Evolutionary conservation across 1,284 basidiomycete species (phyloP).

Genomic region (Pyrrhoderma lamaoense): DNA sequence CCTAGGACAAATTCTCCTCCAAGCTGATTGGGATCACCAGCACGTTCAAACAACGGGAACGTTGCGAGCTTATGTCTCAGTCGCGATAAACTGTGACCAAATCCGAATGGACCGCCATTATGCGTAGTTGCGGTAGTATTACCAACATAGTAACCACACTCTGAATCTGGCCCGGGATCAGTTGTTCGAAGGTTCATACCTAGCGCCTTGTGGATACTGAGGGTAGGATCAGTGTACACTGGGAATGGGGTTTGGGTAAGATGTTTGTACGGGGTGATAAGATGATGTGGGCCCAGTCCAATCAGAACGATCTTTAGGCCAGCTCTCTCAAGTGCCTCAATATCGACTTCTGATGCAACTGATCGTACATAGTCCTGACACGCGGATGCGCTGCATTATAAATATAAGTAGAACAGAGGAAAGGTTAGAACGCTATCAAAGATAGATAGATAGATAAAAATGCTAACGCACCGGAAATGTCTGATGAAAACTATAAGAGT

Average conservation of each 20-base stretch:
- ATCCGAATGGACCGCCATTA: conserved; percentile 19
- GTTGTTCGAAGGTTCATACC: conserved; percentile 62
- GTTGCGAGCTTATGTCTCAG: not conserved
- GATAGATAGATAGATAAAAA: conserved; percentile 1
- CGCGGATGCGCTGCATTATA: conserved; percentile 51
- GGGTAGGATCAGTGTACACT: conserved; percentile 74
- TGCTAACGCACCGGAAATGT: conserved; percentile 52
- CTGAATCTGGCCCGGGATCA: conserved; percentile 39
- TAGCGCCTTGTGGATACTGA: conserved; percentile 61
- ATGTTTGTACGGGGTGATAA: conserved; percentile 65
- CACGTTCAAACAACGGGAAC: conserved; percentile 64
- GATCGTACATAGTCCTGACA: conserved; percentile 83
- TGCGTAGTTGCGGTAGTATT: conserved; percentile 35
- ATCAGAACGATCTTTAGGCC: conserved; percentile 63
- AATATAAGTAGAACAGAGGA: conserved; percentile 10
- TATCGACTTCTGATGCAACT: conserved; percentile 45
- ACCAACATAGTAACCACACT: conserved; percentile 55
- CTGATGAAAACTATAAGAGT: conserved; percentile 73
- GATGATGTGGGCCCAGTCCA: conserved; percentile 68
- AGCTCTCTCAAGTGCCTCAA: conserved; percentile 45
- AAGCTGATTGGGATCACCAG: conserved; percentile 70
- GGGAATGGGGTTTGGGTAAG: conserved; percentile 55
- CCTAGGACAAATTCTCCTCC: conserved; percentile 88
- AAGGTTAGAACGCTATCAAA: not conserved
- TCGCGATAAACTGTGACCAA: not conserved